These are phyloP conservation scores for Rhizopus delemar DNA, from an alignment of 371 early-diverging fungal species.

Conservation along the genomic window DNA sequence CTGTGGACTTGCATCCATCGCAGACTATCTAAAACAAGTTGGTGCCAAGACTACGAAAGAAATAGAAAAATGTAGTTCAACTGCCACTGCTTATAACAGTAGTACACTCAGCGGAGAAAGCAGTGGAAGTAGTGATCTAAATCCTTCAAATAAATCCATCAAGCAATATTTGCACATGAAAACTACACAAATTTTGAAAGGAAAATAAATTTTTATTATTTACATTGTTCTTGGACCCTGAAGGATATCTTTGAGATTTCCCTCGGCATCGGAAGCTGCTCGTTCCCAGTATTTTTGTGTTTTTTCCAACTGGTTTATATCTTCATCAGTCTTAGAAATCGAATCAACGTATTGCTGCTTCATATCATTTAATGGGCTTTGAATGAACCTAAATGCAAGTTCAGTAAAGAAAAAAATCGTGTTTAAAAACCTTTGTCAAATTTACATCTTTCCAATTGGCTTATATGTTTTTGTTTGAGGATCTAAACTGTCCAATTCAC, in stretches of 20 bases:
- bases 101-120: constrained; percentile 20
- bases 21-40: constrained; percentile 24
- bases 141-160: background rate
- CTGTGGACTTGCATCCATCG: constrained; percentile 28
- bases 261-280: constrained; percentile 66
- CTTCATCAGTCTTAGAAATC: constrained; percentile 47
- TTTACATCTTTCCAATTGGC: constrained; percentile 79
- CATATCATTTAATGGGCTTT: constrained; percentile 59
- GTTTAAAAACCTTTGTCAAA: too few relatives aligned
- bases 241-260: constrained; percentile 68
- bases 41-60: constrained; percentile 48
- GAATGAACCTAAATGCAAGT: constrained; percentile 57
- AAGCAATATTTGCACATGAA: constrained; percentile 25
- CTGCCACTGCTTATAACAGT: constrained; percentile 10
- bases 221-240: constrained; percentile 47
- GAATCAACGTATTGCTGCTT: constrained; percentile 56
- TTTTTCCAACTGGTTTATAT: constrained; percentile 66
- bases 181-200: constrained; percentile 24
- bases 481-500: constrained; percentile 67
- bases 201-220: constrained; percentile 10
- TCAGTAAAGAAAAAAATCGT: background rate
- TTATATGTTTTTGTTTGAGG: constrained; percentile 66
- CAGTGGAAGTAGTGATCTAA: constrained; percentile 9
- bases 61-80: constrained; percentile 31
- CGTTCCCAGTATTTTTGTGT: constrained; percentile 77